Evolutionary conservation across 495 filamentous ascomycete species (phyloP).

Genomic region (Thermothielavioides terrestris): DNA sequence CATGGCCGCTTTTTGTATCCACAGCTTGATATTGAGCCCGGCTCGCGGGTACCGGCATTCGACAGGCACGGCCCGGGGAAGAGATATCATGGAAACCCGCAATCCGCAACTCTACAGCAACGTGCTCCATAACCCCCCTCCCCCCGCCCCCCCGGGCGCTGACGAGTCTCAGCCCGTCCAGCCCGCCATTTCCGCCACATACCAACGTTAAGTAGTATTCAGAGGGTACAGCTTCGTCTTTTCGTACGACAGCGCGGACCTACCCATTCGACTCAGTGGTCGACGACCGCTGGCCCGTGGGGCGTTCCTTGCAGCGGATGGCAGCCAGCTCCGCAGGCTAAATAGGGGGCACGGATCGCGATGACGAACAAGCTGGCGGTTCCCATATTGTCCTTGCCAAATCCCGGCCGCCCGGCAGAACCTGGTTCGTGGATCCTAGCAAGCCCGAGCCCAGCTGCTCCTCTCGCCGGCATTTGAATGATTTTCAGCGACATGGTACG

Average conservation of each 20-base stretch:
- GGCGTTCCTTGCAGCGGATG: slow-evolving; percentile 25
- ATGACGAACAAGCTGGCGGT: neutral
- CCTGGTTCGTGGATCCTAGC: slow-evolving; percentile 1
- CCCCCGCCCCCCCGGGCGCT: neutral
- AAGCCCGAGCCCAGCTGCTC: neutral
- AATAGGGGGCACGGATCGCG: slow-evolving; percentile 10
- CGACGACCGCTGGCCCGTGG: slow-evolving; percentile 5
- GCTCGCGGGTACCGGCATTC: slow-evolving; percentile 21
- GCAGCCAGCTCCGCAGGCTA: slow-evolving; percentile 21
- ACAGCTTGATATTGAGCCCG: slow-evolving; percentile 4
- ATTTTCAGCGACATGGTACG: no score
- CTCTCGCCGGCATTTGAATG: neutral
- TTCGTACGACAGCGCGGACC: neutral
- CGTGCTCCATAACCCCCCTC: neutral
- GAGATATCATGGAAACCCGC: neutral
- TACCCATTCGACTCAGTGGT: neutral
- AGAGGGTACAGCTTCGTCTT: neutral
- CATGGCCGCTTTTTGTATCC: slow-evolving; percentile 11
- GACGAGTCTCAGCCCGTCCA: slow-evolving; percentile 5
- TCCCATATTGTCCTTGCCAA: neutral
- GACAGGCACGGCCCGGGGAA: slow-evolving; percentile 4
- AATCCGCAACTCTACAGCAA: neutral
- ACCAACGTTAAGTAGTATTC: no score
- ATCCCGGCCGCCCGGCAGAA: neutral
- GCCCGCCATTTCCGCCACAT: slow-evolving; percentile 2